Percentiles rank a stretch among this genome's conserved stretches.
These are phyloP conservation scores for Raphanus raphanistrum DNA, from an alignment of 345 rosid species.

Conservation along the genomic window DNA sequence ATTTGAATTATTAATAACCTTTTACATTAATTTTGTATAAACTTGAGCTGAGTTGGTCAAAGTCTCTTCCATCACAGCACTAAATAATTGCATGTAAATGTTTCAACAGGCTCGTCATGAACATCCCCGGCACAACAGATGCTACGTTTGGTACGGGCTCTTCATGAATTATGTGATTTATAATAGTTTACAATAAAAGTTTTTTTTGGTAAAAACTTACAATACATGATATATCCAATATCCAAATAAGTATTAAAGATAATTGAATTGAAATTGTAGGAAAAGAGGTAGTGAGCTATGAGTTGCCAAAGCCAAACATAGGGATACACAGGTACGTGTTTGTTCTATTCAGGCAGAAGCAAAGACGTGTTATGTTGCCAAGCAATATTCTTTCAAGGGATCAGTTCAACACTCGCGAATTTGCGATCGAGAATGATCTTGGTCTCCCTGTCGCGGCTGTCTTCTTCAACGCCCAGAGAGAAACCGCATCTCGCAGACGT, in stretches of 20 bases:
- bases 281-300: constrained; percentile 62
- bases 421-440: constrained; percentile 53
- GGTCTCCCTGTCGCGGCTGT: constrained; percentile 77
- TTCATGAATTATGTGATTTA: not conserved
- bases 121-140: constrained; percentile 72
- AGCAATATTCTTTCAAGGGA: constrained; percentile 48
- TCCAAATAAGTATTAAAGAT: not conserved
- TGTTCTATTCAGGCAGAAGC: constrained; percentile 57
- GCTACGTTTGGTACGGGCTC: constrained; percentile 59
- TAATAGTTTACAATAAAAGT: not conserved
- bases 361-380: constrained; percentile 44
- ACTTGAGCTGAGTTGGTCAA: not conserved
- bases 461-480: constrained; percentile 71
- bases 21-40: not conserved
- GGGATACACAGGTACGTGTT: constrained; percentile 74
- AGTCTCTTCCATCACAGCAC: not conserved
- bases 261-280: constrained; percentile 36
- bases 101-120: constrained; percentile 54
- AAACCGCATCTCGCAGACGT: constrained; percentile 67
- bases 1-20: not conserved
- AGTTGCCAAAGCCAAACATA: constrained; percentile 57
- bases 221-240: too few relatives aligned
- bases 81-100: not conserved
- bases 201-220: too few relatives aligned
- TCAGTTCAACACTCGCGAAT: constrained; percentile 54